Evolutionary conservation across 2,329 filamentous ascomycete genomes (phyloP), one percentile per base, ranked within the genome.

Genomic region (Phialemoniopsis sp.): DNA sequence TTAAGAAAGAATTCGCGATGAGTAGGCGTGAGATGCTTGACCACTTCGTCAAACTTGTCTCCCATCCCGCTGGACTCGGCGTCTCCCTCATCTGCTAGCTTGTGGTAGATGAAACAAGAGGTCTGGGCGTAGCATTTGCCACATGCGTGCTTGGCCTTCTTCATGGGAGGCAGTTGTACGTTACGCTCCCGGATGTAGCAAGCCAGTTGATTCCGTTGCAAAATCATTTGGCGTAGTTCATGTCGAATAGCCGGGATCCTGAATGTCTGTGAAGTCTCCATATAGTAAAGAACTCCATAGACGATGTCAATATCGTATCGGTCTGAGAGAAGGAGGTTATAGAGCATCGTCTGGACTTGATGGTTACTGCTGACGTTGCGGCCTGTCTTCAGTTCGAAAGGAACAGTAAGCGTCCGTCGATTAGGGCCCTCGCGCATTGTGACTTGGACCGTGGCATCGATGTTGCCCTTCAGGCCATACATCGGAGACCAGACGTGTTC

Each of bases 401-500:
- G 93, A 4, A 95, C 87, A 0, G 90, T 90, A 46, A 97, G 68
- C 5, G 78, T 87, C 44, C 34, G 43, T 21, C 21, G 16, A 28
- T 79, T 79, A n/a, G 75, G 67, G 18, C 80, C 78, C 41, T 95
- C 85, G 40, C 78, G 70, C 70, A 96, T 86, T 1, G 78, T 80
- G 13, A 93, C 85, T 64, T 98, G 88, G 1, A 98, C 87, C 1
- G 93, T 97, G 19, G 93, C 93, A 64, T 98, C 93, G 43, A 98
- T 93, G 52, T 97, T 98, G 21, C 93, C 93, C 60, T 98, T 98
- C 13, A 98, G 71, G 1, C 93, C 93, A 57, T 95, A 98, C 80
- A 89, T 91, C 1, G 93, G 93, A 7, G 91, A 97, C 93, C 93
- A 98, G 19, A 98, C 82, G 56, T 97, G 93, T 60, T 98, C 93